Evolutionary conservation across 371 early-diverging fungal species (phyloP), one percentile per base, ranked within the genome.

Genomic region (Mortierella sp.): DNA sequence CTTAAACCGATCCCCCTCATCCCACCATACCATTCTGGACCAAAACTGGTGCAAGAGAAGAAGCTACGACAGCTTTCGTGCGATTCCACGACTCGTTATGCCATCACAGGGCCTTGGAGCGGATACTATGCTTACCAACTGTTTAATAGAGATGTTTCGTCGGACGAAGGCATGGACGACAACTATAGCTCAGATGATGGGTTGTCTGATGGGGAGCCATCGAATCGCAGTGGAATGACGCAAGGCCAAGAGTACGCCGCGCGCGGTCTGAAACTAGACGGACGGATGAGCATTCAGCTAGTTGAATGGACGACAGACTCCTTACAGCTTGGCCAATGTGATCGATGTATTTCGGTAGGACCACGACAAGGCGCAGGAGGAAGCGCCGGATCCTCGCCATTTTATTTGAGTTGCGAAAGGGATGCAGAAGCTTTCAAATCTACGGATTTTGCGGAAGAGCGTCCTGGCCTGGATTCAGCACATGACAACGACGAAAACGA

Each of bases 61-160:
- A 14, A 11, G 37, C 37, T 11, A 11, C 37, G 14, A 14, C 11
- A 14, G 14, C 37, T 14, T 31, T 12, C 51, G 6, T 21, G 15
- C 32, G 15, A 9, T 32, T 32, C 51, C 27, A 32, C 2, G 31
- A 17, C n/a, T n/a, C n/a, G 31, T 11, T 31, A 19, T 21, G n/a
- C 28, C 31, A 31, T 61, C 43, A 23, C 21, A 9, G 61, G 61
- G 8, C 28, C 19, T 5, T 61, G 61, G 61, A 32, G 53, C n/a
- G 61, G 61, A 24, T 61, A 61, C 34, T 61, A 61, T 24, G 53
- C 53, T 26, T 61, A 61, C 46, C 32, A 30, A 23, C 21, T 30
- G 1, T 46, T 56, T n/a, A n/a, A n/a, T n/a, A n/a, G n/a, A n/a
- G n/a, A n/a, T n/a, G n/a, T n/a, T n/a, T n/a, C n/a, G n/a, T n/a